Evolutionary conservation across 345 rosid genomes (phyloP).

Genomic region (Citrus sinensis): DVS_A1.0 CM039166.1:25491501-25492000

Average conservation of each 20-base stretch:
- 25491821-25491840: neutral
- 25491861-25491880: neutral
- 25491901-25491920: neutral
- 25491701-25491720: neutral
- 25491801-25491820: slow-evolving; percentile 3
- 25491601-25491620: slow-evolving; percentile 99
- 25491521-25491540: slow-evolving; percentile 92
- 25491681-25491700: neutral
- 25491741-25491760: neutral
- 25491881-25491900: neutral
- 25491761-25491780: neutral
- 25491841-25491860: neutral
- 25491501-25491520: slow-evolving; percentile 69
- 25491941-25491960: neutral
- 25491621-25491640: slow-evolving; percentile 57
- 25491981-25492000: slow-evolving; percentile 90
- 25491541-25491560: slow-evolving; percentile 82
- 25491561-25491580: slow-evolving; percentile 75
- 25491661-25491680: neutral
- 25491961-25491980: slow-evolving; percentile 50
- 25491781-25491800: neutral
- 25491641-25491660: neutral
- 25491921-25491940: neutral
- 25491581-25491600: slow-evolving; percentile 90
- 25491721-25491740: neutral